phyloP scores from a whole-genome alignment of 1,284 basidiomycete genomes.

The Naganishia cerealis region DNA sequence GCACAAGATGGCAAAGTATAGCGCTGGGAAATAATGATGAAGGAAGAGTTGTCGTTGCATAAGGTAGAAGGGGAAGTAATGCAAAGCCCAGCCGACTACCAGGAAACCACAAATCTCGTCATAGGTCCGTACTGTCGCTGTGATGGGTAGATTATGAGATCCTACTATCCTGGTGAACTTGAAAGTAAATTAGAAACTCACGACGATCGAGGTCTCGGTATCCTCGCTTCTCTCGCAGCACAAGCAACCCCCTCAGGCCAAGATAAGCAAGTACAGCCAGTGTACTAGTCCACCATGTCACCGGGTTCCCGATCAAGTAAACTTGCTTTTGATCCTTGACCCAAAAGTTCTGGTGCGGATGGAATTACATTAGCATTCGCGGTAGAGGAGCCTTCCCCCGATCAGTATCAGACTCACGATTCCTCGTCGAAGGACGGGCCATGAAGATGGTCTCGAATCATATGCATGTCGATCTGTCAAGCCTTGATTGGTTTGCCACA shows the following conservation, averaged over 20 bases:
- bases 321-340: constrained; percentile 93
- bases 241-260: constrained; percentile 69
- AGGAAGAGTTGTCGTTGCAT: constrained; percentile 96
- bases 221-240: constrained; percentile 85
- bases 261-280: constrained; percentile 70
- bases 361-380: constrained; percentile 13
- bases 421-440: constrained; percentile 85
- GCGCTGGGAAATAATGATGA: constrained; percentile 94
- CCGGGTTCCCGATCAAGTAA: constrained; percentile 90
- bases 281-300: constrained; percentile 85
- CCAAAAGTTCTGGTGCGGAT: constrained; percentile 83
- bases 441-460: constrained; percentile 84
- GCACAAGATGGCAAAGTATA: constrained; percentile 89
- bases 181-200: constrained; percentile 55
- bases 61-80: constrained; percentile 96
- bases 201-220: constrained; percentile 87
- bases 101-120: constrained; percentile 87
- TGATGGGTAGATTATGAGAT: constrained; percentile 1
- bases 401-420: constrained; percentile 65
- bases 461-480: constrained; percentile 91
- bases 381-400: neutral
- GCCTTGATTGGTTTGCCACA: constrained; percentile 98
- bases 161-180: constrained; percentile 19
- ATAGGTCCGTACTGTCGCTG: constrained; percentile 87
- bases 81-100: constrained; percentile 89